These are phyloP conservation scores for Candida nemodendra DNA, from an alignment of 805 yeast species.

Conservation along the genomic window DNA sequence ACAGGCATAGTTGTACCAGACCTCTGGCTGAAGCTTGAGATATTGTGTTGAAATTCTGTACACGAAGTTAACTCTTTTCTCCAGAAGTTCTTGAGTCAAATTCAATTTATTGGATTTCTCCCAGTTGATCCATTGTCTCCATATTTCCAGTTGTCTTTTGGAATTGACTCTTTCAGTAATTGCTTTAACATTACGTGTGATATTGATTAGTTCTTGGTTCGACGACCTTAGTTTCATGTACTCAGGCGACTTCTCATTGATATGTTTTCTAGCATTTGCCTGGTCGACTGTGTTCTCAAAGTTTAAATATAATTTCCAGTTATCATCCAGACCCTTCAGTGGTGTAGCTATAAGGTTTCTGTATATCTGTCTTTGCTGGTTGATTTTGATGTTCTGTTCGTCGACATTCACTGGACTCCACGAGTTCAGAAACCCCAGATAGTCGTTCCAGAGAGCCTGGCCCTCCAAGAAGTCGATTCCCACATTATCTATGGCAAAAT, in stretches of 20 bases:
- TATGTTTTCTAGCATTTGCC: slow-evolving; percentile 77
- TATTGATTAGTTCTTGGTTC: slow-evolving; percentile 64
- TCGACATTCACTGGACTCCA: slow-evolving; percentile 80
- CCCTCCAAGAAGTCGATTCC: slow-evolving; percentile 71
- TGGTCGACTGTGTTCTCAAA: slow-evolving; percentile 81
- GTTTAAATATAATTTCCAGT: slow-evolving; percentile 77
- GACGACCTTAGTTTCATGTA: slow-evolving; percentile 86
- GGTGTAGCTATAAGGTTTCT: slow-evolving; percentile 76
- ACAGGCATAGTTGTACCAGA: slow-evolving; percentile 65
- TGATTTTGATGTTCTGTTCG: slow-evolving; percentile 83
- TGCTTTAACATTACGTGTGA: slow-evolving; percentile 38
- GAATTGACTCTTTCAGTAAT: slow-evolving; percentile 18
- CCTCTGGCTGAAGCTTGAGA: slow-evolving; percentile 63
- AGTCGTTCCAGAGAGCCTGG: slow-evolving; percentile 76
- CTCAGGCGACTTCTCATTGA: slow-evolving; percentile 76
- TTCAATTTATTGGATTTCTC: slow-evolving; percentile 72
- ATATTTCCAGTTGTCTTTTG: slow-evolving; percentile 47
- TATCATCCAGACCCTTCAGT: slow-evolving; percentile 63
- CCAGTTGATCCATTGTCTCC: slow-evolving; percentile 79
- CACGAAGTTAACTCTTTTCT: slow-evolving; percentile 65
- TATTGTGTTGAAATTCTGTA: slow-evolving; percentile 65
- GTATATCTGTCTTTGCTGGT: slow-evolving; percentile 70
- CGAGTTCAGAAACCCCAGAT: slow-evolving; percentile 69
- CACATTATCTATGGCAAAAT: slow-evolving; percentile 72
- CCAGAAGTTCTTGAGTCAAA: slow-evolving; percentile 47